Percentiles rank a stretch among this genome's conserved stretches.
Evolutionary conservation across 2,329 filamentous ascomycete genomes (phyloP).

Genomic region (Dendrostoma leiphaemia): DNA sequence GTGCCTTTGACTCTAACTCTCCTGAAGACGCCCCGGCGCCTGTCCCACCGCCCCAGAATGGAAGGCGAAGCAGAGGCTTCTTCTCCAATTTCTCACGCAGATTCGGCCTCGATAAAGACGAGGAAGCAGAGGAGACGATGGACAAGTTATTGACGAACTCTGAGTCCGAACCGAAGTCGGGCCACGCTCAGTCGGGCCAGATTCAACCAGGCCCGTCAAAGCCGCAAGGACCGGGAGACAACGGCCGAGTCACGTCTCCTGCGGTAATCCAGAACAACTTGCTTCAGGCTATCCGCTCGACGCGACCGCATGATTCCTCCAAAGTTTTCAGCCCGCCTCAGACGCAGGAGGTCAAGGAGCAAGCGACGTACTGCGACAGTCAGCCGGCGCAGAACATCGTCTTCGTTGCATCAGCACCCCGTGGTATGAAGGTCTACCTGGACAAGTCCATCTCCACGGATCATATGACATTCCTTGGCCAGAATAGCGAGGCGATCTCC

Average conservation of each 20-base stretch:
- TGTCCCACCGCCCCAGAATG: slow-evolving; percentile 29
- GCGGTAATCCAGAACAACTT: slow-evolving; percentile 67
- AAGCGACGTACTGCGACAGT: slow-evolving; percentile 82
- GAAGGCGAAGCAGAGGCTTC: slow-evolving; percentile 52
- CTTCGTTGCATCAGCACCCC: slow-evolving; percentile 67
- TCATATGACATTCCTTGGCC: slow-evolving; percentile 55
- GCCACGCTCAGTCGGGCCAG: slow-evolving; percentile 10
- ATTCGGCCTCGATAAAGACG: slow-evolving; percentile 62
- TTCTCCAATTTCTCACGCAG: slow-evolving; percentile 68
- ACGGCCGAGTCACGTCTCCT: slow-evolving; percentile 57
- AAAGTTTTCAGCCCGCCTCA: slow-evolving; percentile 70
- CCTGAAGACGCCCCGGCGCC: slow-evolving; percentile 48
- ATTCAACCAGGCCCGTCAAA: slow-evolving; percentile 7
- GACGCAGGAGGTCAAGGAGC: slow-evolving; percentile 74
- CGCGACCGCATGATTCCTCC: slow-evolving; percentile 72
- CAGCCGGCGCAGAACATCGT: slow-evolving; percentile 70
- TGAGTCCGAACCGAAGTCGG: slow-evolving; percentile 22
- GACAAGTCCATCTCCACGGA: slow-evolving; percentile 50
- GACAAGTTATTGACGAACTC: slow-evolving; percentile 41
- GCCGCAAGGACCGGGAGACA: slow-evolving; percentile 31
- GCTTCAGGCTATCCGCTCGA: slow-evolving; percentile 74
- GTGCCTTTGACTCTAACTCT: slow-evolving; percentile 65
- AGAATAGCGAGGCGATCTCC: slow-evolving; percentile 62
- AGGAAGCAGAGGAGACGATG: slow-evolving; percentile 39
- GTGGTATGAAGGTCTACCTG: slow-evolving; percentile 73